These are phyloP conservation scores for Pythium sp. DNA, from an alignment of 352 stramenopile species.

Conservation along the genomic window DNA sequence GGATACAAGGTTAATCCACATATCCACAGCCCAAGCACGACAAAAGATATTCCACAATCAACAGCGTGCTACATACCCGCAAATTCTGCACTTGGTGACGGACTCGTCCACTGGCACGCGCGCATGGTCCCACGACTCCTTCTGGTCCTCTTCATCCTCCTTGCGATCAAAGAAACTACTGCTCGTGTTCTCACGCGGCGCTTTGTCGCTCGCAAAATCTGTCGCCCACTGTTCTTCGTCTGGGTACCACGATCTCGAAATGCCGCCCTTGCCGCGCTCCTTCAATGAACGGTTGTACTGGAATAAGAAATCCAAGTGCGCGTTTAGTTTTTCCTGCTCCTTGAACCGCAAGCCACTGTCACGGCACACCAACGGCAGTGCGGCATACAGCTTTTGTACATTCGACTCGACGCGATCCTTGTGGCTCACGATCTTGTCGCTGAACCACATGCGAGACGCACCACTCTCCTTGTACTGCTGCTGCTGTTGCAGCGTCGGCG, in stretches of 20 bases:
- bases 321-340: constrained; percentile 73
- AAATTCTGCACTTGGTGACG: constrained; percentile 83
- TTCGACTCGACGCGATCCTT: constrained; percentile 86
- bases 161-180: constrained; percentile 78
- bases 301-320: constrained; percentile 85
- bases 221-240: constrained; percentile 80
- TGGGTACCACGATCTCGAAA: constrained; percentile 81
- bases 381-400: constrained; percentile 83
- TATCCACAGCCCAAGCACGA: background rate
- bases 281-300: constrained; percentile 83
- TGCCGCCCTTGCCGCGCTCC: constrained; percentile 76
- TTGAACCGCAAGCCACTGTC: constrained; percentile 80
- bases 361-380: constrained; percentile 73
- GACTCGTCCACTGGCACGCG: constrained; percentile 76
- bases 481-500: constrained; percentile 7
- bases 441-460: constrained; percentile 82
- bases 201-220: constrained; percentile 62
- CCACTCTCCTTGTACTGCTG: constrained; percentile 32
- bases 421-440: constrained; percentile 75
- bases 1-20: background rate
- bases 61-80: constrained; percentile 40
- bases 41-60: background rate
- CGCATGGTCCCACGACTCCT: constrained; percentile 63
- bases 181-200: constrained; percentile 65
- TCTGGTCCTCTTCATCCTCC: constrained; percentile 43